Evolutionary conservation across 1,284 basidiomycete species (phyloP).

Genomic region (Trichosporon faecale): DNA sequence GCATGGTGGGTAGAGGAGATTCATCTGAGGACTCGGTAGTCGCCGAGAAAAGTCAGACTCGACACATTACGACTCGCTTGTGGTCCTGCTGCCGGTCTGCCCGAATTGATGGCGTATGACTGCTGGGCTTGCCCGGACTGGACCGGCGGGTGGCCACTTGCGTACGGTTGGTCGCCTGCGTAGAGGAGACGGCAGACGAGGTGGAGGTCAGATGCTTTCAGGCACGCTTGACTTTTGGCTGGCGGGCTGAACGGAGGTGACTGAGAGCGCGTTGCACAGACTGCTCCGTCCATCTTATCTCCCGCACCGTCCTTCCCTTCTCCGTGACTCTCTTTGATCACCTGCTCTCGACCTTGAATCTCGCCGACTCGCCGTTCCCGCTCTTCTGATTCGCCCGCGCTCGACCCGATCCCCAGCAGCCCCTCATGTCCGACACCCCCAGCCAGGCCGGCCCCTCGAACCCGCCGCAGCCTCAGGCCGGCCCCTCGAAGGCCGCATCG

Average conservation of each 20-base stretch:
- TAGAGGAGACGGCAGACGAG: background rate
- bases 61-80: background rate
- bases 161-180: background rate
- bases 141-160: background rate
- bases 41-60: slow-evolving; percentile 9
- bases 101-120: background rate
- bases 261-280: background rate
- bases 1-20: background rate
- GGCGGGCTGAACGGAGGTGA: background rate
- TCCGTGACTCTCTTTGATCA: background rate
- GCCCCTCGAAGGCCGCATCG: background rate
- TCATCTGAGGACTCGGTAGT: background rate
- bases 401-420: background rate
- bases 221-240: background rate
- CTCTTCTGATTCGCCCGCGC: background rate
- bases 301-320: background rate
- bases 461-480: background rate
- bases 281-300: background rate
- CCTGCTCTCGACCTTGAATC: too few relatives aligned
- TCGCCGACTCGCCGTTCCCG: background rate
- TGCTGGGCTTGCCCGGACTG: background rate
- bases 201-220: background rate
- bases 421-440: slow-evolving; percentile 7
- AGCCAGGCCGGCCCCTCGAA: background rate
- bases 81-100: too few relatives aligned